phyloP scores from a whole-genome alignment of 2,329 filamentous ascomycete genomes.

The Alternaria sp. region DNA sequence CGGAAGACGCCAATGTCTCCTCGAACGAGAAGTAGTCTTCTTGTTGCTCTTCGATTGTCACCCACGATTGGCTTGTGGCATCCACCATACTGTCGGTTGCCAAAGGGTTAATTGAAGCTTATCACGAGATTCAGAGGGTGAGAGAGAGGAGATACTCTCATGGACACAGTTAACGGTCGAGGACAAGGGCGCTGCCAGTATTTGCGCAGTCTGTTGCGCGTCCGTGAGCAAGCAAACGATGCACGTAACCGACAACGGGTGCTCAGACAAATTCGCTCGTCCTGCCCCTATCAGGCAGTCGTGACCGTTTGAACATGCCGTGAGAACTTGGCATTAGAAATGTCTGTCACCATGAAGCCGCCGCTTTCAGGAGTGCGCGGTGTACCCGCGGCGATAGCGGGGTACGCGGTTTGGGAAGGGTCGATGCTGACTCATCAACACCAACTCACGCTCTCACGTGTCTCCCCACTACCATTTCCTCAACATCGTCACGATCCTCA shows the following conservation, averaged over 20 bases:
- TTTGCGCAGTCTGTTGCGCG: conserved; percentile 19
- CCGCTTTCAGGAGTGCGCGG: conserved; percentile 3
- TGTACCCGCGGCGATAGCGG: conserved; percentile 21
- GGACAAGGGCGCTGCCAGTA: conserved; percentile 14
- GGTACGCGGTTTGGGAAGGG: conserved; percentile 24
- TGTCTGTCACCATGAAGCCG: background rate
- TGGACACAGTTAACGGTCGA: conserved; percentile 2
- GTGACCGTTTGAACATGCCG: conserved; percentile 1
- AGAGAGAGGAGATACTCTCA: background rate
- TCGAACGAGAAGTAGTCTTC: conserved; percentile 24
- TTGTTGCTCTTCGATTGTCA: conserved; percentile 27
- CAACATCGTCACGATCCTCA: conserved; percentile 5
- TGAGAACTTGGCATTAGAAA: background rate
- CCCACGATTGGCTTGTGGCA: conserved; percentile 28
- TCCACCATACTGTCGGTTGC: background rate
- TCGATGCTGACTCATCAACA: conserved; percentile 30
- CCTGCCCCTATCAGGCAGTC: background rate
- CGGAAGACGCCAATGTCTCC: conserved; percentile 11
- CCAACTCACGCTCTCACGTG: conserved; percentile 39
- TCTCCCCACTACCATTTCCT: conserved; percentile 6
- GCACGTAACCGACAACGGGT: conserved; percentile 15
- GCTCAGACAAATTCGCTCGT: background rate
- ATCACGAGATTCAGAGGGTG: background rate
- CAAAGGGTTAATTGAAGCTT: background rate
- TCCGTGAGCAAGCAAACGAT: conserved; percentile 26